Base-by-base conservation (phyloP, 176 grass and related monocot genomes). In the Tuctoria greenei region DNA sequence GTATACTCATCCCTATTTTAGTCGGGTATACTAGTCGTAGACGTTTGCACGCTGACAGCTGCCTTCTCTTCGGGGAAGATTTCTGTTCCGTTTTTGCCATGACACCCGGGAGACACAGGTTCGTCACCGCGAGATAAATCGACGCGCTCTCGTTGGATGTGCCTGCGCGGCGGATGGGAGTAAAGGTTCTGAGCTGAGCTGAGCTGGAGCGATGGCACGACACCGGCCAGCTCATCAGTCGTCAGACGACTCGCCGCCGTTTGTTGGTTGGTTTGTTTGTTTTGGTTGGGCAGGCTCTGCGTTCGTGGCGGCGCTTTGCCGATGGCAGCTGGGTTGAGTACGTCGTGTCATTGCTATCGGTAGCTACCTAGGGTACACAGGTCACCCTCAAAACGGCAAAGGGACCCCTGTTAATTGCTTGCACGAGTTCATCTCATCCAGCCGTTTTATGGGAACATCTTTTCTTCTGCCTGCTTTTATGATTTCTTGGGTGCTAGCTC, bases 131-230 rank as follows among this genome's bases (percentile, higher is more conserved):
- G n/a, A n/a, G 20, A 4, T 5, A 39, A 24, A 27, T 42, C 4
- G 55, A 10, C n/a, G 28, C 28, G 46, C 21, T n/a, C 34, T 38
- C 5, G 68, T 36, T 36, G 17, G 46, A 16, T 0, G 46, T 10
- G 10, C 67, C 26, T 7, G 42, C 2, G 4, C 26, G 14, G 42
- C 5, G 2, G 8, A 58, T 55, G 20, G 51, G 46, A 21, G n/a
- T 57, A 57, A 57, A 25, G 54, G 9, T 9, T 9, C 55, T 7
- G 15, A 25, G 67, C 8, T 13, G 8, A 16, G 67, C 16, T 51
- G 69, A 71, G 70, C 70, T 57, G 51, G 71, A 73, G n/a, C 14
- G 51, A 51, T 42, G 2, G 10, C 46, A 50, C 15, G 46, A 50
- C 46, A 46, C 44, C 44, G 47, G 54, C 54, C 10, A 10, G 21